phyloP scores from a whole-genome alignment of 768 basidiomycete genomes.

The Agrocybe praecox region DNA sequence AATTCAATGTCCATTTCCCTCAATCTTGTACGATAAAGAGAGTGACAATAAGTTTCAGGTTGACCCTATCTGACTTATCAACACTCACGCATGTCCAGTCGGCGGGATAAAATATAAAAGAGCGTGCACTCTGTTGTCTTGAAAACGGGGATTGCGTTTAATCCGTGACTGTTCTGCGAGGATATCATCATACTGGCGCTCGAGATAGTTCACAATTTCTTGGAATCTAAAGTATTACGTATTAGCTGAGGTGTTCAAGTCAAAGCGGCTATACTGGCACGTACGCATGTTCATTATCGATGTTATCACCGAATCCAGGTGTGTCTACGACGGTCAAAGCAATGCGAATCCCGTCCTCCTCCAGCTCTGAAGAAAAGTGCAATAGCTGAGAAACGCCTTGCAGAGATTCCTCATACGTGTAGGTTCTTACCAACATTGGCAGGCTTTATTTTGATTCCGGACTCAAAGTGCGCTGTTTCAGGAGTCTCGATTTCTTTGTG shows the following conservation, averaged over 20 bases:
- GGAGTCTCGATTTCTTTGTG: slow-evolving; percentile 70
- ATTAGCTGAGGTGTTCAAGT: slow-evolving; percentile 2
- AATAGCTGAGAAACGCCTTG: not conserved
- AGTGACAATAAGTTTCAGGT: not conserved
- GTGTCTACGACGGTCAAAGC: slow-evolving; percentile 91
- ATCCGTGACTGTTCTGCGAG: slow-evolving; percentile 87
- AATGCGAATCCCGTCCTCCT: slow-evolving; percentile 90
- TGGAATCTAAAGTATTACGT: slow-evolving; percentile 60
- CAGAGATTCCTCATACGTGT: not conserved
- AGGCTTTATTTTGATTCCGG: slow-evolving; percentile 78
- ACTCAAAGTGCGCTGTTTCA: slow-evolving; percentile 76
- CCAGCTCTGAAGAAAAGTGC: slow-evolving; percentile 61
- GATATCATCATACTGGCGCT: slow-evolving; percentile 93
- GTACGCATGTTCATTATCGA: slow-evolving; percentile 87
- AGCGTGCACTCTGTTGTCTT: slow-evolving; percentile 87
- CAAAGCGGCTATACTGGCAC: slow-evolving; percentile 25
- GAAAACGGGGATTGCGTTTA: slow-evolving; percentile 91
- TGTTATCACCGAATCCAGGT: slow-evolving; percentile 89
- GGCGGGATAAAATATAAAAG: slow-evolving; percentile 91
- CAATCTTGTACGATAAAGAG: slow-evolving; percentile 42
- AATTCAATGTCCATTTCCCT: slow-evolving; percentile 93
- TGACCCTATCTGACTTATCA: not conserved
- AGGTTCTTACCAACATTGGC: slow-evolving; percentile 69
- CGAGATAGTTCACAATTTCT: slow-evolving; percentile 85
- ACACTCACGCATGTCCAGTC: slow-evolving; percentile 78